phyloP scores from a whole-genome alignment of 805 yeast genomes.

The Barnettozyma californica region DNA sequence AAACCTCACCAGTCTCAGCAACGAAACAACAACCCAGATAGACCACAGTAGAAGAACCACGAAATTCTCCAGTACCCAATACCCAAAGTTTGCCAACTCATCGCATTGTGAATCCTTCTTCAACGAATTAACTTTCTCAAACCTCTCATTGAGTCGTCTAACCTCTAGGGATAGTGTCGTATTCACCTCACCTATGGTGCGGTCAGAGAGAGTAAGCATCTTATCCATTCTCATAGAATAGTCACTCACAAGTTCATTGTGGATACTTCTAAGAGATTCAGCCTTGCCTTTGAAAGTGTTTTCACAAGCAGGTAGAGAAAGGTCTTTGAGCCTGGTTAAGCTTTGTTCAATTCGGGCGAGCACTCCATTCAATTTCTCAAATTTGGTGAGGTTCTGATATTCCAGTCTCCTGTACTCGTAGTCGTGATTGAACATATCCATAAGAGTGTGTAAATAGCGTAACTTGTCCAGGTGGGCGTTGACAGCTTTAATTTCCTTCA shows the following conservation, averaged over 20 bases:
- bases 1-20: constrained; percentile 33
- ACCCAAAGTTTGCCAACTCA: constrained; percentile 34
- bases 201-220: constrained; percentile 55
- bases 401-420: constrained; percentile 12
- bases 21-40: constrained; percentile 52
- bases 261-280: constrained; percentile 16
- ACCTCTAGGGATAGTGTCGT: constrained; percentile 63
- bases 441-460: constrained; percentile 6
- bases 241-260: constrained; percentile 19
- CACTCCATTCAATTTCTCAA: constrained; percentile 11
- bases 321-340: constrained; percentile 1
- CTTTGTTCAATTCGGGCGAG: constrained; percentile 6
- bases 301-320: constrained; percentile 10
- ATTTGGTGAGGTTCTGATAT: constrained; percentile 11
- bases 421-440: constrained; percentile 21
- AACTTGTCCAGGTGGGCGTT: constrained; percentile 11
- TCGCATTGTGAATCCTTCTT: constrained; percentile 26
- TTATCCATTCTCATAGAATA: constrained; percentile 52
- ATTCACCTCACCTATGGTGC: constrained; percentile 68
- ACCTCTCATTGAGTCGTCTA: constrained; percentile 44
- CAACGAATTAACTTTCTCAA: constrained; percentile 34
- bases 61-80: constrained; percentile 43
- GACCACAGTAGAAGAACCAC: constrained; percentile 48
- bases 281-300: constrained; percentile 15
- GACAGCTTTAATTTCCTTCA: constrained; percentile 20